Evolutionary conservation across 2,329 filamentous ascomycete genomes (phyloP), one percentile per base, ranked within the genome.

Genomic region (Lecanicillium sp.): DNA sequence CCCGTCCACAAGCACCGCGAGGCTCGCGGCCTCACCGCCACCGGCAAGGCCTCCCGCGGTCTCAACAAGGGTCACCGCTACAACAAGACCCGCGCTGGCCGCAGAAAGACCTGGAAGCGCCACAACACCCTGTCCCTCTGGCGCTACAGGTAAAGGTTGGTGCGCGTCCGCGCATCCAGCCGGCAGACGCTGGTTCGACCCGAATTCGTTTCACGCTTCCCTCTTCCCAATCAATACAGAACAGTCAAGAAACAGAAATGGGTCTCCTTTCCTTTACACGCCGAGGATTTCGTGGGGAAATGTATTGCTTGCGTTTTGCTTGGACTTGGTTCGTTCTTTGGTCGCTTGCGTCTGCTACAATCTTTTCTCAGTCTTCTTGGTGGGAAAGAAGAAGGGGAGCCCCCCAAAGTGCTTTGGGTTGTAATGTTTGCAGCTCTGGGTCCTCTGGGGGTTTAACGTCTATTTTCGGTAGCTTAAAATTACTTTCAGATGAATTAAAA

Each of bases 1-100:
- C 87, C 93, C 63, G 94, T 98, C 67, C 93, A 98, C 89, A 98
- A 98, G 90, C 93, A 97, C 85, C 93, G 93, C 79, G 93, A 98
- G 83, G 77, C 82, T 66, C 90, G 93, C 74, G 94, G 93, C 67
- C 89, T 98, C 64, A 98, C 93, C 63, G 85, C 91, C 67, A 97
- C 91, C 61, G 93, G 93, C 84, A 98, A 98, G 90, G 94, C 94
- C 81, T 95, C 89, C 67, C 90, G 93, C 74, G 93, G 94, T 78
- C 86, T 98, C 78, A 93, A 93, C 86, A 95, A 95, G 84, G 93
- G 93, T 65, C 91, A 97, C 79, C 83, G 86, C 69, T 98, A 88
- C 90, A 95, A 91, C 89, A 95, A 98, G 83, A 98, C 93, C 74
- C 81, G 79, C 63, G 87, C 90, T 65, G 93, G 93, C 68, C 84